A percentile compares a stretch with the other conserved stretches of the same genome.
These are phyloP conservation scores for Apophysomyces ossiformis DNA, from an alignment of 371 early-diverging fungal genomes.

Conservation along the genomic window DNA sequence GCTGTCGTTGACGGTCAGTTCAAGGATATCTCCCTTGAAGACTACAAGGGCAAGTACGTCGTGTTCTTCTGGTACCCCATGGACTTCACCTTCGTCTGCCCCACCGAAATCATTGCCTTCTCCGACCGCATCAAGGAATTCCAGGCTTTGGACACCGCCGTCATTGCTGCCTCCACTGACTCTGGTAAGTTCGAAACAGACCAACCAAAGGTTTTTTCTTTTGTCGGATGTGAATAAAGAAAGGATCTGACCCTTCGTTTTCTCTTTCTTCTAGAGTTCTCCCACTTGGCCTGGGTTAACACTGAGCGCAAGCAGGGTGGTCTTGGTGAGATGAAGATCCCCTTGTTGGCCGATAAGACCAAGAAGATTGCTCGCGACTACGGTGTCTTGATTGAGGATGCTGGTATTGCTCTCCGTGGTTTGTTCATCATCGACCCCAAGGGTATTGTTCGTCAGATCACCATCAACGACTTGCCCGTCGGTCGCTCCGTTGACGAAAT, in stretches of 20 bases:
- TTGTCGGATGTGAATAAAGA: slow-evolving; percentile 15
- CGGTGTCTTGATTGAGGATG: slow-evolving; percentile 72
- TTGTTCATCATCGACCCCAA: slow-evolving; percentile 83
- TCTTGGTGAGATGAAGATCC: slow-evolving; percentile 75
- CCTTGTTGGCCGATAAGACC: slow-evolving; percentile 74
- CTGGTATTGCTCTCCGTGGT: slow-evolving; percentile 58
- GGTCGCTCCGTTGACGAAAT: slow-evolving; percentile 80
- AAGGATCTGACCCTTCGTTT: too few relatives aligned
- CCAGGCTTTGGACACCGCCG: slow-evolving; percentile 61
- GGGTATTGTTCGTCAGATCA: slow-evolving; percentile 58
- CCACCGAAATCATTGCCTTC: slow-evolving; percentile 93
- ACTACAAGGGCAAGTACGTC: slow-evolving; percentile 84
- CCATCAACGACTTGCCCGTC: slow-evolving; percentile 72
- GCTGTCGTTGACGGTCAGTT: slow-evolving; percentile 81
- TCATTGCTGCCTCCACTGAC: slow-evolving; percentile 55
- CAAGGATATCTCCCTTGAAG: slow-evolving; percentile 78
- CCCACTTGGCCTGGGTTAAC: slow-evolving; percentile 69
- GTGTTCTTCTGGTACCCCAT: slow-evolving; percentile 59
- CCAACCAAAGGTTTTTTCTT: slow-evolving; percentile 12
- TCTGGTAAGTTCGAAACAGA: slow-evolving; percentile 36
- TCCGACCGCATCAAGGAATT: slow-evolving; percentile 88
- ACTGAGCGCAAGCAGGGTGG: slow-evolving; percentile 79
- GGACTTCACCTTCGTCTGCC: slow-evolving; percentile 84
- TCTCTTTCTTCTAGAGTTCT: slow-evolving; percentile 36
- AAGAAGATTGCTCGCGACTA: slow-evolving; percentile 73